A percentile compares a stretch with the other conserved stretches of the same genome.
These are phyloP conservation scores for Scorias spongiosa DNA, from an alignment of 2,329 filamentous ascomycete genomes.

Conservation along the genomic window DNA sequence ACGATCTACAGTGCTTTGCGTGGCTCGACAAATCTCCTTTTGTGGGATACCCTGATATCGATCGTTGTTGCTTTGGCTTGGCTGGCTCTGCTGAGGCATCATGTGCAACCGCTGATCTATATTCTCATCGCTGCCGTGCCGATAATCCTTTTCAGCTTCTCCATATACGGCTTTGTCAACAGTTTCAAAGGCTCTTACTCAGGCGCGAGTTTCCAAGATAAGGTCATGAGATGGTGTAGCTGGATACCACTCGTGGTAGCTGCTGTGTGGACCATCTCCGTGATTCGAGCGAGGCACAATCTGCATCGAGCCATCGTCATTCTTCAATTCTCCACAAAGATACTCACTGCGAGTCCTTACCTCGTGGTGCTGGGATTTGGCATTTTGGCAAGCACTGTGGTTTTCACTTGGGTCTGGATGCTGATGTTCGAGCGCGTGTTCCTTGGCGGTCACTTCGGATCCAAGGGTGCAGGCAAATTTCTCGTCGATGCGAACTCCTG, in stretches of 20 bases:
- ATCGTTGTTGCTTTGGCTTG: constrained; percentile 77
- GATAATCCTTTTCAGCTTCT: constrained; percentile 73
- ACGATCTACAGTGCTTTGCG: constrained; percentile 85
- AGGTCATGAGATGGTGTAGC: constrained; percentile 74
- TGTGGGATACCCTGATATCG: constrained; percentile 81
- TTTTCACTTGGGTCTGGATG: constrained; percentile 93
- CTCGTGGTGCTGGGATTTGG: constrained; percentile 71
- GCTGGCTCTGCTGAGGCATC: constrained; percentile 76
- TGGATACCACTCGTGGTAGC: constrained; percentile 60
- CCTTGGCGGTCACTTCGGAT: constrained; percentile 69
- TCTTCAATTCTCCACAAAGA: constrained; percentile 79
- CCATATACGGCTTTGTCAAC: constrained; percentile 76
- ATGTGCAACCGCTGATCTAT: constrained; percentile 70
- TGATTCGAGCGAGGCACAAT: constrained; percentile 64
- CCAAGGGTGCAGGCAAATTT: constrained; percentile 43
- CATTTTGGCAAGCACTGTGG: constrained; percentile 58
- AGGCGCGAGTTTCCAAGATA: constrained; percentile 71
- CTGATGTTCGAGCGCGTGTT: constrained; percentile 94
- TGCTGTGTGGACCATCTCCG: constrained; percentile 67
- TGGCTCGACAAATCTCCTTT: constrained; percentile 75
- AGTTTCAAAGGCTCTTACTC: constrained; percentile 68
- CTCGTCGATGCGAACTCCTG: constrained; percentile 78
- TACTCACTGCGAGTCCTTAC: constrained; percentile 70
- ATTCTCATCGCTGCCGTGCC: constrained; percentile 73
- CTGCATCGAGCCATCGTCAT: constrained; percentile 75